Base-by-base conservation (phyloP, 1,284 basidiomycete species). In the Ceratobasidium sp. region DNA sequence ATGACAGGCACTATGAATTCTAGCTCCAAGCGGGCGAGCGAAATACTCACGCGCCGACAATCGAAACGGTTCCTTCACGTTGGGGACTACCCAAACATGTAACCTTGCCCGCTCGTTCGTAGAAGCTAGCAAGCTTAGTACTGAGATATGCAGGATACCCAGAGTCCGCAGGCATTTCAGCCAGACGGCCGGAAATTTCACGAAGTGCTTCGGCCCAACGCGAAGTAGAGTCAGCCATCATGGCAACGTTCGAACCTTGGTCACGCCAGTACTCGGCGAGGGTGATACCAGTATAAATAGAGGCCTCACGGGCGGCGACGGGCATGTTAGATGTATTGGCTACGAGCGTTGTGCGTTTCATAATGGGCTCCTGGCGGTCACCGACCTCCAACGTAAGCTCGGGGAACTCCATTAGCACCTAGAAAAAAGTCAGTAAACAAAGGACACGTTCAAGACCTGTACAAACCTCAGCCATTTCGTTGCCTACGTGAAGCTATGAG, bases 321-420 rank as follows among this genome's bases (percentile, higher is more conserved):
- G 97, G 97, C 97, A 99, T 99, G 83, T 99, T 99, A 70, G 96
- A 98, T 1, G 97, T 99, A 80, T 99, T 99, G 75, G 97, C 97
- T 71, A 99, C 96, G 38, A 99, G 88, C 2, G 96, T 96, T 1
- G 97, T 99, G 73, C 97, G 96, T 82, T 99, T 99, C 97, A 99
- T 99, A 84, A 99, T 99, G 43, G 97, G 97, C 79, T 98, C 96
- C 86, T 98, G 91, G 70, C 94, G 92, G 70, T 85, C 85, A 75
- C 94, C 89, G 70, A 94, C 82, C 71, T 94, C 93, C 86, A 98
- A 92, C 1, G 92, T 94, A 53, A 99, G 84, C 79, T 95, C 85
- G 67, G 97, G 97, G 89, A 99, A 98, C 88, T 97, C 80, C 49
- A 74, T 71, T 67, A 74, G 56, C 8, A 67, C 73, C 73, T 65